Conservation (phyloP, 306 rosid genomes). For the Lagenaria siceraria region DNA sequence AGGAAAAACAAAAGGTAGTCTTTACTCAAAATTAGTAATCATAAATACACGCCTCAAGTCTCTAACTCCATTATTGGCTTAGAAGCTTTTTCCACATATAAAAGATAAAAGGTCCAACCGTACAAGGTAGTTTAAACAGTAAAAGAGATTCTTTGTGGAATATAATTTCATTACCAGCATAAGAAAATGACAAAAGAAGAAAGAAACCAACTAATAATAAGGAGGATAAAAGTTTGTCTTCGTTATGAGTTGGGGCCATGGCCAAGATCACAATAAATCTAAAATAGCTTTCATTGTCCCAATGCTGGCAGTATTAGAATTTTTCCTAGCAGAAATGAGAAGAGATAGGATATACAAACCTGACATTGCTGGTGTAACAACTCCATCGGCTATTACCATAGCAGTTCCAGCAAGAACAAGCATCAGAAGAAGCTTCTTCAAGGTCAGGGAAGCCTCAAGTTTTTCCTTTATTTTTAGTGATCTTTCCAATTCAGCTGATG, state of each 20-base stretch:
- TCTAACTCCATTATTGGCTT: background rate
- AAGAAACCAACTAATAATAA: background rate
- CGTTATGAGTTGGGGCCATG: background rate
- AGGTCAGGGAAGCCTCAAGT: conserved; percentile 68
- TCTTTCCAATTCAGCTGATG: conserved; percentile 94
- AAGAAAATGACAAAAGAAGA: background rate
- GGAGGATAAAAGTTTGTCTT: background rate
- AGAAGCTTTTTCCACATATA: background rate
- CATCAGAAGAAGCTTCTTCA: conserved; percentile 71
- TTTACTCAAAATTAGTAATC: background rate
- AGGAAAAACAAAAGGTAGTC: conserved; percentile 6
- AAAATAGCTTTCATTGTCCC: background rate
- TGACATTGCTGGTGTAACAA: conserved; percentile 95
- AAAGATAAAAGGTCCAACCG: background rate
- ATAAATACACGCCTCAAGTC: background rate
- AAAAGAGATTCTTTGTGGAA: background rate
- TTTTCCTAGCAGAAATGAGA: background rate
- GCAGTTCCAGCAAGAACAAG: conserved; percentile 96
- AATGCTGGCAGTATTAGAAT: background rate
- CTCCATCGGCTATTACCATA: conserved; percentile 98
- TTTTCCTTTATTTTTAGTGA: conserved; percentile 89
- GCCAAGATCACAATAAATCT: background rate
- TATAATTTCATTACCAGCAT: background rate
- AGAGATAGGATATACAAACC: conserved; percentile 20
- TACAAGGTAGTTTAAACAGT: background rate